Base-by-base conservation (phyloP, 306 rosid genomes). In the Crataegus laevigata region DNA sequence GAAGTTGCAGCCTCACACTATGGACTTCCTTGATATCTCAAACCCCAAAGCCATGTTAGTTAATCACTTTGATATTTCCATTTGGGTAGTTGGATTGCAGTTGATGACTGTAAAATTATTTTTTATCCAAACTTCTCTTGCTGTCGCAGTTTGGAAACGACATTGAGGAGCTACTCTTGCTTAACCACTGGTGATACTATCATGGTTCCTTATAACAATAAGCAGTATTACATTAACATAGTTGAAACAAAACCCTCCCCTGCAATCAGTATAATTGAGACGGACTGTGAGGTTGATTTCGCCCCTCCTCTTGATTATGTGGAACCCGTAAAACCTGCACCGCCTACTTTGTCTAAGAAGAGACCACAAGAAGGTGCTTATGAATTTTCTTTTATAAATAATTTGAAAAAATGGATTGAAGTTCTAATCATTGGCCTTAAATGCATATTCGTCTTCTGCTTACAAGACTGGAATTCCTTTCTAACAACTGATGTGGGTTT, bases 1-100 rank as follows among this genome's bases (percentile, higher is more conserved):
- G 80, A 88, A 86, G 84, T 65, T 88, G 77, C 90, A 88, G 61
- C 93, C 90, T 58, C 91, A 81, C 84, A 88, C 88, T 62, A 81
- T 26, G 74, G 84, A 86, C 67, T 88, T 88, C 69, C 84, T 83
- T 75, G 88, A 85, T 75, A 71, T 88, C 74, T 83, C 84, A 54
- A 81, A 88, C 64, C 89, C 91, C 75, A 88, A 81, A 74, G 89
- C 89, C 43, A 83, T 81, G 91, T 83, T 28, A 79, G 86, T 80
- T 38, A 72, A 55, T 79, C 19, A 28, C 47, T 77, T 50, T 71
- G 4, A 22, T 64, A 62, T 29, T 68, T 74, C 34, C 24, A 21
- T 25, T 58, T 79, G 30, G 32, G 12, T 38, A 3, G 63, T 21
- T 17, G 26, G 62, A 52, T 6, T 24, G 8, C 30, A 64, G 54